Evolutionary conservation across 805 yeast genomes (phyloP), one percentile per base, ranked within the genome.

Genomic region (Pichia californica): DNA sequence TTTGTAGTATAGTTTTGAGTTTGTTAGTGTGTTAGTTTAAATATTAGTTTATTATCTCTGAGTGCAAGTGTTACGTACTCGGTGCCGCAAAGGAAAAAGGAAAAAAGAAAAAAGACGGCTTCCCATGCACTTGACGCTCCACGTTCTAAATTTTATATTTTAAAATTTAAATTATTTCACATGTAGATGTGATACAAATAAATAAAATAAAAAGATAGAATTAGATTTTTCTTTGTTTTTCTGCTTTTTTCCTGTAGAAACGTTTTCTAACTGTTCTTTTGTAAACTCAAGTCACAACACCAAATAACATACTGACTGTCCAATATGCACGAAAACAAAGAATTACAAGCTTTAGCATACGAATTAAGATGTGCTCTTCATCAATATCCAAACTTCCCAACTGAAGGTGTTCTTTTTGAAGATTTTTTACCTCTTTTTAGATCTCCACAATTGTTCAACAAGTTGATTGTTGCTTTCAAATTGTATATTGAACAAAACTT

Each of bases 381-480:
- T 50, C 95, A 87, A 63, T 91, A 85, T 73, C 95, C 91, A 52
- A 88, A 93, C 70, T 93, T 93, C 72, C 99, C 99, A 32, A 62
- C 77, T 46, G 85, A 86, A 68, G 99, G 99, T 11, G 78, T 93
- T 51, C 70, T 93, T 30, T 93, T 93, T 57, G 98, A 93, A 69
- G 99, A 93, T 66, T 91, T 93, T 63, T 73, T 93, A 59, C 99
- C 99, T 38, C 83, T 93, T 52, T 93, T 93, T 74, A 76, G 84
- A 62, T 69, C 76, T 52, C 96, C 99, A 41, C 72, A 68, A 36
- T 68, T 85, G 44, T 93, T 93, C 74, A 81, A 83, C 59, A 82
- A 84, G 59, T 72, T 93, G 45, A 70, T 93, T 36, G 77, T 75
- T 52, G 95, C 95, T 15, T 84, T 91, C 69, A 77, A 82, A 64